Base-by-base conservation (phyloP, 208 protist genomes). In the Polymyxa betae region DNA sequence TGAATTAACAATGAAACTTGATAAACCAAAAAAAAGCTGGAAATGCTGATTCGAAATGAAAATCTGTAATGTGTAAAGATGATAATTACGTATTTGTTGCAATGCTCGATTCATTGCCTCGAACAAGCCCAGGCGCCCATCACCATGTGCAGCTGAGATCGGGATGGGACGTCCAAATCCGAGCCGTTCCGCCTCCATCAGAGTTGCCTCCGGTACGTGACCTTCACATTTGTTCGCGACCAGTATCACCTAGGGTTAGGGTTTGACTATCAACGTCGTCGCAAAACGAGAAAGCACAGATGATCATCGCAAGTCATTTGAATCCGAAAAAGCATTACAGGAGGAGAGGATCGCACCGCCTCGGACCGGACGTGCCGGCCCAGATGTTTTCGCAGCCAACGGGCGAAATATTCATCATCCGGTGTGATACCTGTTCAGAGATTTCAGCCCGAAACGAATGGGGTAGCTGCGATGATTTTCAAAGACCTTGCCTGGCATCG, bases 221-320 rank as follows among this genome's bases (percentile, higher is more conserved):
- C 54, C 54, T 66, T 66, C 54, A 66, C 54, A 66, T 66, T 66
- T 66, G 54, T 66, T 66, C 29, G 54, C 54, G 29, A 66, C 54
- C 20, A 16, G 29, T 32, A 66, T 66, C 20, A 66, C 54, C 54
- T 66, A 29, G 29, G n/a, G n/a, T n/a, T n/a, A n/a, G n/a, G n/a
- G n/a, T n/a, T n/a, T n/a, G n/a, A n/a, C n/a, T n/a, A n/a, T n/a
- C n/a, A n/a, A n/a, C n/a, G n/a, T n/a, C n/a, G n/a, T n/a, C n/a
- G n/a, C n/a, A n/a, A n/a, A n/a, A n/a, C n/a, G n/a, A n/a, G n/a
- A n/a, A n/a, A n/a, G n/a, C n/a, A n/a, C n/a, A n/a, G n/a, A n/a
- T n/a, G n/a, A n/a, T n/a, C n/a, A n/a, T n/a, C n/a, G n/a, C n/a
- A n/a, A n/a, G n/a, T n/a, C n/a, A n/a, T n/a, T 66, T 29, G 54